Percentiles rank a stretch among this genome's conserved stretches.
Evolutionary conservation across 352 stramenopile genomes (phyloP).

Genomic region (Halophytophthora polymorphica): DNA sequence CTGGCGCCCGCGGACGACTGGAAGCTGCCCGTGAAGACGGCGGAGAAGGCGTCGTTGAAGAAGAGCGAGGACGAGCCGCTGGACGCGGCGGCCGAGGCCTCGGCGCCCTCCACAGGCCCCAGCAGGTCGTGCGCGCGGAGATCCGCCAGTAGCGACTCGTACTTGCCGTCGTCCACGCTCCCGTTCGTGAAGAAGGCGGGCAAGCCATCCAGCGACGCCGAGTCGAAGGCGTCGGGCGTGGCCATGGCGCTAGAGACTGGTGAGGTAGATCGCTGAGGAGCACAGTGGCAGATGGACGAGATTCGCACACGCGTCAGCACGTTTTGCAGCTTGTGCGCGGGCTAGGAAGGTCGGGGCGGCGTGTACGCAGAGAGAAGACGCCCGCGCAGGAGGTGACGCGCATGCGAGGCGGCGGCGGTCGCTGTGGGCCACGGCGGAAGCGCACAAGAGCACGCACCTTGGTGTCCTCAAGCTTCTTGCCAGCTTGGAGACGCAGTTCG

Average conservation of each 20-base stretch:
- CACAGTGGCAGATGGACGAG: not conserved
- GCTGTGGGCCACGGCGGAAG: constrained; percentile 1
- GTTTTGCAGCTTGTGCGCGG: constrained; percentile 9
- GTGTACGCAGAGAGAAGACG: constrained; percentile 14
- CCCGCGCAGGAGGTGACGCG: not conserved
- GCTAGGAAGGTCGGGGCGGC: constrained; percentile 3
- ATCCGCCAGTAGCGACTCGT: constrained; percentile 82
- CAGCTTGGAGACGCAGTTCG: too few relatives aligned
- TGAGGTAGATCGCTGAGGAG: not conserved
- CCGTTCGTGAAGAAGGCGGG: constrained; percentile 80
- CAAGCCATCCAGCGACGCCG: constrained; percentile 43
- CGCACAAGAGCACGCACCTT: constrained; percentile 16
- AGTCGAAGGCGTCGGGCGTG: constrained; percentile 41
- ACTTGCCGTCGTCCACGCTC: constrained; percentile 84
- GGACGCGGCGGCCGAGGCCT: constrained; percentile 8
- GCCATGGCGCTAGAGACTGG: constrained; percentile 23
- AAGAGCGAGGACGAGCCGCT: constrained; percentile 68
- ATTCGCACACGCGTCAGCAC: not conserved
- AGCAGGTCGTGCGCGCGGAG: constrained; percentile 81
- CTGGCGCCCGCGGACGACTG: constrained; percentile 27
- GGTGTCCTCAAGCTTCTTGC: too few relatives aligned
- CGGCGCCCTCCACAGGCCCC: constrained; percentile 51
- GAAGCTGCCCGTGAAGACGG: constrained; percentile 81
- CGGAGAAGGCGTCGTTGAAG: constrained; percentile 84
- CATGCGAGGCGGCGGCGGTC: not conserved